Percentiles rank a stretch among this genome's conserved stretches.
Evolutionary conservation across 2,329 filamentous ascomycete genomes (phyloP).

Genomic region (Immersiporthe knoxdaviesiana): DNA sequence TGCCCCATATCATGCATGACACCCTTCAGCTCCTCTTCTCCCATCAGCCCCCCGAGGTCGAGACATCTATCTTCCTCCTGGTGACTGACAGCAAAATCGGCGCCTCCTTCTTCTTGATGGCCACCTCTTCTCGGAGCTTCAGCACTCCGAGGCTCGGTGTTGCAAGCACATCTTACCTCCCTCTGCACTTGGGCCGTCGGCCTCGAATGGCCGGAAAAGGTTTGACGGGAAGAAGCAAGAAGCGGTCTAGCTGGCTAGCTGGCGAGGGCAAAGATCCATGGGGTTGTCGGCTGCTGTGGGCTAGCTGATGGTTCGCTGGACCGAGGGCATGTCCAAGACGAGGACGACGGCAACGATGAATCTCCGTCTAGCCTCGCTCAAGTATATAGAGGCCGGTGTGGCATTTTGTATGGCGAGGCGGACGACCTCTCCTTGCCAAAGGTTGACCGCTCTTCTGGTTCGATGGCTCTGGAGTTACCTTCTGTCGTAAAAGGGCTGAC

Average conservation of each 20-base stretch:
- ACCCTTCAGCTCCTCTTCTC: too few species aligned
- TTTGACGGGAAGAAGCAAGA: conserved; percentile 64
- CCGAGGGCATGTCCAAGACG: conserved; percentile 71
- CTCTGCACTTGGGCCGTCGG: too few species aligned
- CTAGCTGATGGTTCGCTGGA: conserved; percentile 67
- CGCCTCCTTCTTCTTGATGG: too few species aligned
- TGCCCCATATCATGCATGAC: too few species aligned
- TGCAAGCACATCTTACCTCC: too few species aligned
- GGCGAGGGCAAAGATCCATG: conserved; percentile 54
- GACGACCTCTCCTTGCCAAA: conserved; percentile 55
- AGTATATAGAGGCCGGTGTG: conserved; percentile 75
- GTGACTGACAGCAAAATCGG: too few species aligned
- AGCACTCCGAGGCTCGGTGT: too few species aligned
- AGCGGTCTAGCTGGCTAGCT: conserved; percentile 55
- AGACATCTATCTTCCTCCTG: too few species aligned
- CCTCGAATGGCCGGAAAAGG: conserved; percentile 67
- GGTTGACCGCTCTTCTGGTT: conserved; percentile 53
- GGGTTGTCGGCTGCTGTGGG: conserved; percentile 63
- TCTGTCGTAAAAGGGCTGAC: conserved; percentile 76
- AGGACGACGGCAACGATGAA: conserved; percentile 86
- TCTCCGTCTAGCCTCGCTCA: conserved; percentile 82
- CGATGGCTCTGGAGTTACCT: conserved; percentile 45
- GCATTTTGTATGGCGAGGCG: conserved; percentile 55
- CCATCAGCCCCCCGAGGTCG: too few species aligned
- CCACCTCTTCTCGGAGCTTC: too few species aligned